A percentile compares a stretch with the other conserved stretches of the same genome.
phyloP scores from a whole-genome alignment of 2,329 filamentous ascomycete species.

The Talaromyces sp. region DNA sequence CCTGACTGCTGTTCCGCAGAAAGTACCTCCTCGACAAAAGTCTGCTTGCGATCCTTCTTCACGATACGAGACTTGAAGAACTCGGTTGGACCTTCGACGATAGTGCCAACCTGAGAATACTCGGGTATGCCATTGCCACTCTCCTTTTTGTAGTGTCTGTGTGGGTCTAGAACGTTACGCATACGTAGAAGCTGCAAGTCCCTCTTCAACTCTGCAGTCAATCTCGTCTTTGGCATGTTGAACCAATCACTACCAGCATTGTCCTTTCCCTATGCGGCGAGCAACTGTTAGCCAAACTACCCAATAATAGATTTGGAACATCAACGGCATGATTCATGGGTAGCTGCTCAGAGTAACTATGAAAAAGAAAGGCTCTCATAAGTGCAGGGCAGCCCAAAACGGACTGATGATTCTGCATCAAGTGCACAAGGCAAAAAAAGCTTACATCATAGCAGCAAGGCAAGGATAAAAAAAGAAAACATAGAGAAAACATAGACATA shows the following conservation, averaged over 20 bases:
- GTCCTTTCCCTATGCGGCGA: slow-evolving; percentile 50
- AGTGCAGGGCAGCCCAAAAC: slow-evolving; percentile 77
- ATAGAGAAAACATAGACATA: not conserved
- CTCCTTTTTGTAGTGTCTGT: slow-evolving; percentile 89
- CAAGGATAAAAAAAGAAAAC: slow-evolving; percentile 23
- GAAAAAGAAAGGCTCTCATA: slow-evolving; percentile 64
- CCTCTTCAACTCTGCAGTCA: slow-evolving; percentile 81
- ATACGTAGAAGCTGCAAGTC: slow-evolving; percentile 88
- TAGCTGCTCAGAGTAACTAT: slow-evolving; percentile 68
- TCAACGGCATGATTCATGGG: not conserved
- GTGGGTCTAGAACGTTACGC: slow-evolving; percentile 83
- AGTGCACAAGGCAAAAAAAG: slow-evolving; percentile 61
- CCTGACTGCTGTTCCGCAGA: slow-evolving; percentile 62
- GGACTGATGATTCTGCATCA: slow-evolving; percentile 71
- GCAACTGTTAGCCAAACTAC: slow-evolving; percentile 27
- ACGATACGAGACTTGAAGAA: slow-evolving; percentile 77
- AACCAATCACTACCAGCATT: slow-evolving; percentile 84
- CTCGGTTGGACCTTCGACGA: slow-evolving; percentile 85
- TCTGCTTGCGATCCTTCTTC: slow-evolving; percentile 84
- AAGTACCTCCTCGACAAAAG: slow-evolving; percentile 81
- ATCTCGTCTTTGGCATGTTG: slow-evolving; percentile 76
- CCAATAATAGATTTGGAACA: slow-evolving; percentile 27
- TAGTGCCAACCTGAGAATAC: slow-evolving; percentile 83
- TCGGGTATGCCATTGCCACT: slow-evolving; percentile 70
- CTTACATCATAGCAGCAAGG: slow-evolving; percentile 68